Percentiles rank a stretch among this genome's conserved stretches.
These are phyloP conservation scores for Emiliania huxleyi DNA, from an alignment of 78 protist genomes.

Conservation along the genomic window DNA sequence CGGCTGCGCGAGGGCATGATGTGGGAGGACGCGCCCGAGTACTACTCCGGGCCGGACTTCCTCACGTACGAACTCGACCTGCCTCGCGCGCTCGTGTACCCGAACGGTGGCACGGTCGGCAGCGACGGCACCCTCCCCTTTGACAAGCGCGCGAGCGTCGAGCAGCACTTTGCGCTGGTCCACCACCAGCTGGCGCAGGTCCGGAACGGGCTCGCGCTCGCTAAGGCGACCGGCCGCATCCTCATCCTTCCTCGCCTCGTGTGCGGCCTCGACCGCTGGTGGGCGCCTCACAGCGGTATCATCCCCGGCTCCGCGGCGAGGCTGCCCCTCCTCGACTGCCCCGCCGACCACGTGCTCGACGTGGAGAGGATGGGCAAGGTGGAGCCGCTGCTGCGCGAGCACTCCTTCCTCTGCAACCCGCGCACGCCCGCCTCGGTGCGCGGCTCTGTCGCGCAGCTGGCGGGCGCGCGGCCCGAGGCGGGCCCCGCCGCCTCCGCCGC, in stretches of 20 bases:
- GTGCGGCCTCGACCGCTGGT: slow-evolving; percentile 21
- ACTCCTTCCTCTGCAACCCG: not conserved
- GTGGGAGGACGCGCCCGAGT: not conserved
- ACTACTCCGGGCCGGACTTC: not conserved
- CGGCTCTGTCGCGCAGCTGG: not conserved
- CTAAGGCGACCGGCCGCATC: not conserved
- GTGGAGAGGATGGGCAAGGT: not conserved
- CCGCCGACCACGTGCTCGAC: not conserved
- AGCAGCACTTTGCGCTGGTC: not conserved
- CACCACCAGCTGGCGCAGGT: not conserved
- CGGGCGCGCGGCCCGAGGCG: not conserved
- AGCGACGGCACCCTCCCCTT: not conserved
- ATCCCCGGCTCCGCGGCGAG: not conserved
- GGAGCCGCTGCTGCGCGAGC: not conserved
- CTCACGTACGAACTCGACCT: not conserved
- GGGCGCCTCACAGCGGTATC: not conserved
- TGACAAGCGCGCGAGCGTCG: not conserved
- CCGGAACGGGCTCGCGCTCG: not conserved
- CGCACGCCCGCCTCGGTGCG: not conserved
- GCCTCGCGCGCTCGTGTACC: not conserved
- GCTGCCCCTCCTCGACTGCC: not conserved
- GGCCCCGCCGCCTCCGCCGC: too few relatives aligned
- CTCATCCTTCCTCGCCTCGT: not conserved
- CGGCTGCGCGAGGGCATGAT: not conserved
- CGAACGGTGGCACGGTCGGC: not conserved